Evolutionary conservation across 202 grass and related monocot genomes (phyloP).

Genomic region (Panicum virgatum): DNA sequence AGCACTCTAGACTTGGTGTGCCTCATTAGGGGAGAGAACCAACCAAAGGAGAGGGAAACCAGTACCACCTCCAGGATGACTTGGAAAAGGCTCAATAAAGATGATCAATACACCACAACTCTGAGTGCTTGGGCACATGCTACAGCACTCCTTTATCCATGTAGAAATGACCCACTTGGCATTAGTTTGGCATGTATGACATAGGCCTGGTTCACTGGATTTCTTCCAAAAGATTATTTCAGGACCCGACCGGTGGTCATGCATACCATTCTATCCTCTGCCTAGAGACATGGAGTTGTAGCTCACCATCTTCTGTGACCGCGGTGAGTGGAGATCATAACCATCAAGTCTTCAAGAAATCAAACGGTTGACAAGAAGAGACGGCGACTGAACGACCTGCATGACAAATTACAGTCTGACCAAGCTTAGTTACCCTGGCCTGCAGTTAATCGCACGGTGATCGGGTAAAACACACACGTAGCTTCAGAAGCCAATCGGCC

Average conservation of each 20-base stretch:
- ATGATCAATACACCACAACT: background rate
- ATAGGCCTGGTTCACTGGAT: background rate
- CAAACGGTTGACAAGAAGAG: conserved; percentile 23
- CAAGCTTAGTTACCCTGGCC: too few relatives aligned
- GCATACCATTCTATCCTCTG: conserved; percentile 5
- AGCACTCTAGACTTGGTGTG: conserved; percentile 13
- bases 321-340: background rate
- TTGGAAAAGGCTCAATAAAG: conserved; percentile 24
- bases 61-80: conserved; percentile 2
- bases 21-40: background rate
- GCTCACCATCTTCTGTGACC: background rate
- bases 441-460: too few relatives aligned
- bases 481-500: too few relatives aligned
- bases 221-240: background rate
- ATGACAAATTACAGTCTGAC: too few relatives aligned
- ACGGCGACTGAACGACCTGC: too few relatives aligned
- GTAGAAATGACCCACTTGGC: conserved; percentile 11
- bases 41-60: conserved; percentile 1
- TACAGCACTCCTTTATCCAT: conserved; percentile 8
- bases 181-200: background rate
- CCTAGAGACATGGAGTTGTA: background rate
- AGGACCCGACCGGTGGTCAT: background rate
- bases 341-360: conserved; percentile 28
- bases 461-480: too few relatives aligned
- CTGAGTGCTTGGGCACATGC: background rate